Conservation (phyloP, 148 eudicot species). For the Silene latifolia region DNA sequence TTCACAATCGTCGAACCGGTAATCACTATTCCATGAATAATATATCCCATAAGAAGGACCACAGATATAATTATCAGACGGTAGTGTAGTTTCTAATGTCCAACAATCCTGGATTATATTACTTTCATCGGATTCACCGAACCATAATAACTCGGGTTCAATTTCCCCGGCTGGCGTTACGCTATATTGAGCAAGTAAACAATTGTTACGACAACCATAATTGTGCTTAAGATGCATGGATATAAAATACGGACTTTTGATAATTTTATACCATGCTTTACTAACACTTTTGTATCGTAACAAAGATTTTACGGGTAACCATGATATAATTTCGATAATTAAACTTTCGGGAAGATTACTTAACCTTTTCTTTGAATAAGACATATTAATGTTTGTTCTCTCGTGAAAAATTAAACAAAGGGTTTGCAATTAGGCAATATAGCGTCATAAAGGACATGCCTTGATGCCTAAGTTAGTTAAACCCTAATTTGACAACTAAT, state of each 20-base stretch:
- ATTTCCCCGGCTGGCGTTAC: background rate
- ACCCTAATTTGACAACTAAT: too few relatives aligned
- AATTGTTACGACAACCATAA: background rate
- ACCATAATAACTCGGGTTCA: too few relatives aligned
- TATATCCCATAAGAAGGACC: slow-evolving; percentile 16
- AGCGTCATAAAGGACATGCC: too few relatives aligned
- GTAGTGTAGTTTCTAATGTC: too few relatives aligned
- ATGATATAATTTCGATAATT: background rate
- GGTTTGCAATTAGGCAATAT: too few relatives aligned
- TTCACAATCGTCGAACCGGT: too few relatives aligned
- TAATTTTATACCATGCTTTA: background rate
- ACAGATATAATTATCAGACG: background rate
- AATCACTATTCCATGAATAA: background rate
- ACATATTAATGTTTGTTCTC: too few relatives aligned
- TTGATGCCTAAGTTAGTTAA: too few relatives aligned
- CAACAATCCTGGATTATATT: too few relatives aligned
- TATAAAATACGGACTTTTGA: slow-evolving; percentile 3
- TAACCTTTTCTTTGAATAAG: too few relatives aligned
- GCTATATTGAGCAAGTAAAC: background rate
- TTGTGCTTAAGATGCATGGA: slow-evolving; percentile 1
- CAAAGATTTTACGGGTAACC: slow-evolving; percentile 1
- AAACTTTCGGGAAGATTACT: background rate
- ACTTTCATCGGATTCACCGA: too few relatives aligned
- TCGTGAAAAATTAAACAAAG: too few relatives aligned
- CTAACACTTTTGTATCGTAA: background rate